Base-by-base conservation (phyloP, 108 stramenopile species). In the Mediolabrus comicus region DNA sequence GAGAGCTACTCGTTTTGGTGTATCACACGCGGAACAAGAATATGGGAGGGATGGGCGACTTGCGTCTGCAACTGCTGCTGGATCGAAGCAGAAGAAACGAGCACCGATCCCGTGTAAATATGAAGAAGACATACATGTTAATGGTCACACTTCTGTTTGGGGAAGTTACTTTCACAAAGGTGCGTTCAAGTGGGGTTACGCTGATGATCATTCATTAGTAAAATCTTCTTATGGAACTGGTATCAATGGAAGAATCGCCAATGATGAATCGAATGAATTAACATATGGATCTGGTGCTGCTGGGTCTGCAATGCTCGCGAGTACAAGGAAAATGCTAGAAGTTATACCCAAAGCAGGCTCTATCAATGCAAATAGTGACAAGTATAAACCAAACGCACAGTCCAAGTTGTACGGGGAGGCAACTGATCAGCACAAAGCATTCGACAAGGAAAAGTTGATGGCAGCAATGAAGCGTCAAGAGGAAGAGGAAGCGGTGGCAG, bases 71-170 rank as follows among this genome's bases (percentile, higher is more conserved):
- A 31, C 87, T 25, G 82, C 83, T 59, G 65, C 64, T 26, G 57
- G 33, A 8, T 39, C 53, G 7, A 75, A 75, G 53, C 74, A 72
- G 14, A 80, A 72, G 55, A 75, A 79, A 39, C 52, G 53, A 0
- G 46, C 76, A 46, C 80, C 82, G 2, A 81, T 90, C 4, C 80
- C 84, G 16, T 95, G 91, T 62, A 98, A 98, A 77, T 99, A 98
- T 72, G 97, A 97, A 65, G 99, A 99, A 81, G 95, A 99, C 68
- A 79, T 97, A 3, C 75, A 84, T 57, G 71, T 80, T 19, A 90
- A 90, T 62, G 97, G 97, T 53, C 99, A 99, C 79, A 81, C 82
- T 16, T 79, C 90, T 5, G 98, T 99, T 14, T 99, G 97, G 97
- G 99, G 99, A 27, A 88, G 86, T 29, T 99, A 90, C 68, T 99